These are phyloP conservation scores for Chrysoporthe deuterocubensis DNA, from an alignment of 2,329 filamentous ascomycete species.

Conservation along the genomic window DNA sequence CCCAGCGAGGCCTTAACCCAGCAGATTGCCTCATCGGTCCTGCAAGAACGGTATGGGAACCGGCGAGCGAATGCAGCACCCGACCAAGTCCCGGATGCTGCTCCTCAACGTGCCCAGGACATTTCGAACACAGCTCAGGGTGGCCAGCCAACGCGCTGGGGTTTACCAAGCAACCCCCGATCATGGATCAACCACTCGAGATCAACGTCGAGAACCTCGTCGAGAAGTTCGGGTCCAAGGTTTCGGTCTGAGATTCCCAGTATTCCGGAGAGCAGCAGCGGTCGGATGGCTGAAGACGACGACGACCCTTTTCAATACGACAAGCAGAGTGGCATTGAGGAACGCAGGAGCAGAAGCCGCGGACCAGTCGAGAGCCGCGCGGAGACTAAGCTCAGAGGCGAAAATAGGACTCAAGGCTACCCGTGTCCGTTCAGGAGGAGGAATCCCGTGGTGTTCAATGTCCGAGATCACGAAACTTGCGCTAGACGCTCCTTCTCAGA, in stretches of 20 bases:
- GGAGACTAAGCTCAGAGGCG: background rate
- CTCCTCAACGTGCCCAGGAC: slow-evolving; percentile 16
- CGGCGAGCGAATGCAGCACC: slow-evolving; percentile 8
- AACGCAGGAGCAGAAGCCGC: slow-evolving; percentile 11
- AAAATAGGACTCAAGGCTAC: slow-evolving; percentile 7
- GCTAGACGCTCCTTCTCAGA: slow-evolving; percentile 22
- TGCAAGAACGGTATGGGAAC: slow-evolving; percentile 19
- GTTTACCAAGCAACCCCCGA: slow-evolving; percentile 11
- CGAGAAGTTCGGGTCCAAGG: background rate
- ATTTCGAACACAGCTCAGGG: slow-evolving; percentile 9
- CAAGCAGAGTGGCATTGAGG: background rate
- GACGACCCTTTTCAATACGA: slow-evolving; percentile 26
- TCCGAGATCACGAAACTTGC: slow-evolving; percentile 27
- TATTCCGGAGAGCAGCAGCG: background rate
- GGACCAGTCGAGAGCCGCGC: background rate
- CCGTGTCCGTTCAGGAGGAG: slow-evolving; percentile 26
- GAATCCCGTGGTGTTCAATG: slow-evolving; percentile 26
- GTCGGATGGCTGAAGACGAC: slow-evolving; percentile 11
- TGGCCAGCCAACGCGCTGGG: slow-evolving; percentile 18
- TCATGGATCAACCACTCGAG: slow-evolving; percentile 6
- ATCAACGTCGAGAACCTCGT: background rate
- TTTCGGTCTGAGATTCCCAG: background rate
- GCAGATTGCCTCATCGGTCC: slow-evolving; percentile 24
- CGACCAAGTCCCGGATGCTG: slow-evolving; percentile 11
- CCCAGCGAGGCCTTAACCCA: slow-evolving; percentile 25